These are phyloP conservation scores for Salvia sclarea DNA, from an alignment of 305 asterid genomes.

Conservation along the genomic window DNA sequence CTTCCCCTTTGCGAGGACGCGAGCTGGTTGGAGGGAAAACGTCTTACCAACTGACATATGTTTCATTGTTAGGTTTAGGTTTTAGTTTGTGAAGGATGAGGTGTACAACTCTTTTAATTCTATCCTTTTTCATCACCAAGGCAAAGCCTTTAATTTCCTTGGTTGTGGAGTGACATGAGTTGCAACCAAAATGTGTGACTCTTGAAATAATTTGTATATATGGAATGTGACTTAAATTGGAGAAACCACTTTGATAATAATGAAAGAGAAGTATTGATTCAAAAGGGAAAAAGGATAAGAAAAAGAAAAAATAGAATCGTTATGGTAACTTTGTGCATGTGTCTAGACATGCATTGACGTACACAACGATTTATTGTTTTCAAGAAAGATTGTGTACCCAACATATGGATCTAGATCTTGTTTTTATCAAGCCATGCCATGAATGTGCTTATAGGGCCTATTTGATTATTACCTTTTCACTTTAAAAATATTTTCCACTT, in stretches of 20 bases:
- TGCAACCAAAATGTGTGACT: neutral
- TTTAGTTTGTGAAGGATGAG: conserved; percentile 32
- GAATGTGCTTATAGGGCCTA: neutral
- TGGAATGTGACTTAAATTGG: neutral
- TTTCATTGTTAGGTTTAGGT: no score
- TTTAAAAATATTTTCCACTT: neutral
- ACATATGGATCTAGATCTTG: neutral
- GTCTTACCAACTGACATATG: no score
- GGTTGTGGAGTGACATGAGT: neutral
- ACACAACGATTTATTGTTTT: neutral
- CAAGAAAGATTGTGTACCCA: conserved; percentile 16
- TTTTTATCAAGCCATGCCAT: conserved; percentile 9
- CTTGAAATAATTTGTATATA: neutral
- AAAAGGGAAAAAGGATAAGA: neutral
- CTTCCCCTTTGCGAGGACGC: no score
- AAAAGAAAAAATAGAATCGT: neutral
- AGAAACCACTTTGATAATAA: neutral
- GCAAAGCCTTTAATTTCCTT: neutral
- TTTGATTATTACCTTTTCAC: neutral
- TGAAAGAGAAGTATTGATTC: neutral
- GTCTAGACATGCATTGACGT: neutral
- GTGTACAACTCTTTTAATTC: conserved; percentile 12
- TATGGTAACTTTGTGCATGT: neutral
- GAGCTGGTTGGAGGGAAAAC: no score
- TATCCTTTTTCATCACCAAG: neutral